Percentiles rank a stretch among this genome's conserved stretches.
phyloP scores from a whole-genome alignment of 179 eudicot genomes.

The Amaranthus tricolor region DNA sequence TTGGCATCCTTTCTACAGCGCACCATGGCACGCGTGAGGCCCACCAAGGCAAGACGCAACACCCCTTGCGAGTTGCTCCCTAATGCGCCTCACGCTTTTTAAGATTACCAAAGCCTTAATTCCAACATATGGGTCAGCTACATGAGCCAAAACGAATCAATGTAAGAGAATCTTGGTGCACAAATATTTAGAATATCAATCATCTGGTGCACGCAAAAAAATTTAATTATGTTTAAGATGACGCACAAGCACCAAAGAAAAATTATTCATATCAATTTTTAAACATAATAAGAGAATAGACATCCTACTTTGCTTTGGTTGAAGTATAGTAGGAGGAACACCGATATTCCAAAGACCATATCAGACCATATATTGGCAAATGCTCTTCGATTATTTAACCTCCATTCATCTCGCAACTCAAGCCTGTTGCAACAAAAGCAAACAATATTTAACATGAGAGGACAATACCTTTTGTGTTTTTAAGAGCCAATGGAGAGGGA shows the following conservation, averaged over 20 bases:
- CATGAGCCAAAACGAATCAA: no score
- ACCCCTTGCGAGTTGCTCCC: no score
- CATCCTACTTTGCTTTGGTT: constrained; percentile 73
- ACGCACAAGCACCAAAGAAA: not conserved
- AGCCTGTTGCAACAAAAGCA: constrained; percentile 50
- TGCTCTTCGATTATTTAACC: constrained; percentile 77
- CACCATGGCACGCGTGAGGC: no score
- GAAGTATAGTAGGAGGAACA: constrained; percentile 79
- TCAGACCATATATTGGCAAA: constrained; percentile 98
- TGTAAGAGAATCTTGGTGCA: no score
- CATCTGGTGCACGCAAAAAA: not conserved
- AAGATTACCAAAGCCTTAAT: no score
- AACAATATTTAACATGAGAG: constrained; percentile 11
- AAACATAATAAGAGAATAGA: constrained; percentile 21
- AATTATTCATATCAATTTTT: not conserved
- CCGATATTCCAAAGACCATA: constrained; percentile 69
- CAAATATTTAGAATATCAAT: not conserved
- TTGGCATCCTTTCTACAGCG: no score
- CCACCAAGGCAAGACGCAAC: no score
- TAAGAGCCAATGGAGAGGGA: not conserved
- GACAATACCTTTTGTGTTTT: not conserved
- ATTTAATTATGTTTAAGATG: not conserved
- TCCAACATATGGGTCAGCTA: no score
- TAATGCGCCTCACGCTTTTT: no score
- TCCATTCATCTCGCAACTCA: constrained; percentile 82